Conservation (phyloP, 2,329 filamentous ascomycete genomes). For the Mycocentrospora acerina region DNA sequence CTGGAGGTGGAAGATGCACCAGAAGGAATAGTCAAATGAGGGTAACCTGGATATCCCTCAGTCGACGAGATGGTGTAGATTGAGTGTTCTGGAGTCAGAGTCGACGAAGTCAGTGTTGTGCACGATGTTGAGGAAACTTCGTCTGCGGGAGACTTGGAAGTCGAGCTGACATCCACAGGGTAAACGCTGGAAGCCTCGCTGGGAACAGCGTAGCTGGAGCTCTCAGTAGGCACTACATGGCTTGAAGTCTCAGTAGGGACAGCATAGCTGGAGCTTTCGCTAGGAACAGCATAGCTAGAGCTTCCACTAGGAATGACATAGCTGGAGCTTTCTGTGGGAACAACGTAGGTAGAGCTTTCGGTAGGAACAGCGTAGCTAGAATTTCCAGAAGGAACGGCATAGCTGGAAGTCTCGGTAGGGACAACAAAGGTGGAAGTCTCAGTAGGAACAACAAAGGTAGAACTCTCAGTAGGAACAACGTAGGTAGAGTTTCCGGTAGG, state of each 20-base stretch:
- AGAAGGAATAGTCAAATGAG: neutral
- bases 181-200: constrained; percentile 5
- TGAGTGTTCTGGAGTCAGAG: neutral
- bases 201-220: constrained; percentile 6
- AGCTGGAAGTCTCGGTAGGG: neutral
- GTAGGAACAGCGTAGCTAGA: neutral
- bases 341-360: neutral
- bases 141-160: neutral
- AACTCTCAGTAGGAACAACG: neutral
- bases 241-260: neutral
- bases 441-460: neutral
- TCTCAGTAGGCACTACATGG: neutral
- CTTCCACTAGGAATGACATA: neutral
- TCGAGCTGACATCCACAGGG: neutral
- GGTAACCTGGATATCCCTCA: neutral
- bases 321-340: neutral
- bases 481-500: neutral
- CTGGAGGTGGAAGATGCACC: neutral
- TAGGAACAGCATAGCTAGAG: neutral
- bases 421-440: constrained; percentile 7
- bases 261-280: neutral
- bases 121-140: neutral
- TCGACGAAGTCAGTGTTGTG: neutral
- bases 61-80: neutral
- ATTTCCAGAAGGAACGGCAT: neutral